These are phyloP conservation scores for Cytospora piceicola DNA, from an alignment of 2,329 filamentous ascomycete genomes.

Conservation along the genomic window DNA sequence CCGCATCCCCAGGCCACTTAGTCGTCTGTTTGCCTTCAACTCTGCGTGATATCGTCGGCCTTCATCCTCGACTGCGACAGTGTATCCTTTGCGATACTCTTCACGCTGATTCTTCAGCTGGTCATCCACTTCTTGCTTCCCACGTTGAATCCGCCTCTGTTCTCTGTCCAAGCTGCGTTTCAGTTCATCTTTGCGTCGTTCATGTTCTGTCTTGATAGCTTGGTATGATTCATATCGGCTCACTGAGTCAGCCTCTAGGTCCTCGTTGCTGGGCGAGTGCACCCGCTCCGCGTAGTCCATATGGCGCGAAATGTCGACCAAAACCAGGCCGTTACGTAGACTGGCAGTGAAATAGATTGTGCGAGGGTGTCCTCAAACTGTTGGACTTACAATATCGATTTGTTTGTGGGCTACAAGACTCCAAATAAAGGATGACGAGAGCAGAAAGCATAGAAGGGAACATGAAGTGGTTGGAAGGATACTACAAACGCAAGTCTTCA, in stretches of 20 bases:
- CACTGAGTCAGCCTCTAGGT: background rate
- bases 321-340: background rate
- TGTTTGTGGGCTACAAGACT: background rate
- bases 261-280: background rate
- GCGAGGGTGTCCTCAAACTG: background rate
- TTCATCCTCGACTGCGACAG: background rate
- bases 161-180: background rate
- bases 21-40: background rate
- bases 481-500: background rate
- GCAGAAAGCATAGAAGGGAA: background rate
- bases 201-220: background rate
- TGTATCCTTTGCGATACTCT: background rate
- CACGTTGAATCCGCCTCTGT: background rate
- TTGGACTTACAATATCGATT: background rate
- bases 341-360: background rate
- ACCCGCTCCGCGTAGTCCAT: background rate
- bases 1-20: background rate
- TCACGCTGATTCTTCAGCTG: background rate
- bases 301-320: background rate
- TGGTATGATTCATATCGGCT: background rate
- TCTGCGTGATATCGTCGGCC: background rate
- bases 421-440: background rate
- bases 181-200: background rate
- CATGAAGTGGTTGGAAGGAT: background rate
- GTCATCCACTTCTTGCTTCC: background rate